Evolutionary conservation across 2,329 filamentous ascomycete species (phyloP).

Genomic region (Cladobotryum mycophilum): DNA sequence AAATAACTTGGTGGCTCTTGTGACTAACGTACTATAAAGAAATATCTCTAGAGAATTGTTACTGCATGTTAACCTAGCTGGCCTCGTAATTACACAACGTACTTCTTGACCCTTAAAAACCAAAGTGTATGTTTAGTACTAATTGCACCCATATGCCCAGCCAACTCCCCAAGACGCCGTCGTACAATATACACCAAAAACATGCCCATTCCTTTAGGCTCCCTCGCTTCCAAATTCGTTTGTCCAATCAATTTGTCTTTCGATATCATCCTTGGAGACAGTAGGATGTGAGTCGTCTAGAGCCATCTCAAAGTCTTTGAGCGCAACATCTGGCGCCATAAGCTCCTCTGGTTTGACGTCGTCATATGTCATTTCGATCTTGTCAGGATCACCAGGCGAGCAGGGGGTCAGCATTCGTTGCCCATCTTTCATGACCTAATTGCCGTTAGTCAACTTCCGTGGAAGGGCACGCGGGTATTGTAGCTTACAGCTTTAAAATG

Average conservation of each 20-base stretch:
- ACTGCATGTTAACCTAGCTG: no score
- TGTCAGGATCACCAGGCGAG: conserved; percentile 81
- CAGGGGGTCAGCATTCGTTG: conserved; percentile 74
- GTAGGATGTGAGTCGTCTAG: conserved; percentile 85
- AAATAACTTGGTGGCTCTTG: no score
- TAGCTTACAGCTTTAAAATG: conserved; percentile 83
- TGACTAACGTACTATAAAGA: no score
- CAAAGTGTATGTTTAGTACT: conserved; percentile 8
- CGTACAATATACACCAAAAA: conserved; percentile 19
- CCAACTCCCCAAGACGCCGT: conserved; percentile 26
- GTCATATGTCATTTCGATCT: conserved; percentile 90
- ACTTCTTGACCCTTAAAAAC: conserved; percentile 8
- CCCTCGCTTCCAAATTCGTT: conserved; percentile 94
- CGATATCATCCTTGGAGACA: conserved; percentile 79
- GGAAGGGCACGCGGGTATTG: conserved; percentile 4
- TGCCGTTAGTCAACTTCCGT: conserved; percentile 10
- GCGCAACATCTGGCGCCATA: conserved; percentile 74
- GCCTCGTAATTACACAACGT: not conserved
- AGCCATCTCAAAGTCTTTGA: conserved; percentile 92
- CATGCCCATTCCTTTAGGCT: conserved; percentile 29
- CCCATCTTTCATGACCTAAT: conserved; percentile 63
- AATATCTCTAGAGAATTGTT: no score
- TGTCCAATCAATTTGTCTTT: conserved; percentile 86
- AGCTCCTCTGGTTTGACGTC: conserved; percentile 78
- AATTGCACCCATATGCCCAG: conserved; percentile 17